Conservation (phyloP, 1,284 basidiomycete species). For the Ceratobasidium theobromae region DNA sequence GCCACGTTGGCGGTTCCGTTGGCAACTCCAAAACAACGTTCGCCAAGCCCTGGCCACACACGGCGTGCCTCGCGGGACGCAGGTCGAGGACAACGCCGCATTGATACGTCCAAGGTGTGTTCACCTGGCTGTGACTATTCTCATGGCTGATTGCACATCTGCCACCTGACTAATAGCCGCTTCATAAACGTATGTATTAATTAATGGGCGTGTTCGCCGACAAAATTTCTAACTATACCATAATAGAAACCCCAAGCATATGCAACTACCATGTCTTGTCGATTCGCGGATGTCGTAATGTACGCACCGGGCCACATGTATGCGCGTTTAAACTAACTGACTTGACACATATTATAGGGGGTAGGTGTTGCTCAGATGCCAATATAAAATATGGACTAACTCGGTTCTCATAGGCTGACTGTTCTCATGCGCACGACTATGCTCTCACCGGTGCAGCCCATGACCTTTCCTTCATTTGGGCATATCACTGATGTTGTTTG, state of each 20-base stretch:
- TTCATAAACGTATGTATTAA: constrained; percentile 16
- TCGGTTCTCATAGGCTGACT: not conserved
- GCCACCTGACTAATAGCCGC: not conserved
- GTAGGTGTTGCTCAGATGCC: constrained; percentile 4
- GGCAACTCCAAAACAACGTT: not conserved
- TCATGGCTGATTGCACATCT: not conserved
- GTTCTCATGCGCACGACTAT: constrained; percentile 21
- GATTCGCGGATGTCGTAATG: constrained; percentile 26
- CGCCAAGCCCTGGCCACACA: constrained; percentile 8
- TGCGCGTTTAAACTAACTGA: not conserved
- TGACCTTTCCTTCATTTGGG: not conserved
- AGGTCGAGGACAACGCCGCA: constrained; percentile 5
- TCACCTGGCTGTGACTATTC: not conserved
- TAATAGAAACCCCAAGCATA: constrained; percentile 21
- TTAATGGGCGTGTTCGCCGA: not conserved
- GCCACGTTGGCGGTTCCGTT: constrained; percentile 4
- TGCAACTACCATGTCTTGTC: constrained; percentile 27
- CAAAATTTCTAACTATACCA: not conserved
- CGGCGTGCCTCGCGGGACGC: not conserved
- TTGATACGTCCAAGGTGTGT: constrained; percentile 15
- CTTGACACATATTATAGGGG: not conserved
- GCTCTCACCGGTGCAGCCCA: not conserved
- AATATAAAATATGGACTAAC: not conserved
- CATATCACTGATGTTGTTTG: not conserved
- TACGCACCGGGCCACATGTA: not conserved